A percentile compares a stretch with the other conserved stretches of the same genome.
Evolutionary conservation across 75 land plant species (phyloP).

Genomic region (Larix kaempferi): DNA sequence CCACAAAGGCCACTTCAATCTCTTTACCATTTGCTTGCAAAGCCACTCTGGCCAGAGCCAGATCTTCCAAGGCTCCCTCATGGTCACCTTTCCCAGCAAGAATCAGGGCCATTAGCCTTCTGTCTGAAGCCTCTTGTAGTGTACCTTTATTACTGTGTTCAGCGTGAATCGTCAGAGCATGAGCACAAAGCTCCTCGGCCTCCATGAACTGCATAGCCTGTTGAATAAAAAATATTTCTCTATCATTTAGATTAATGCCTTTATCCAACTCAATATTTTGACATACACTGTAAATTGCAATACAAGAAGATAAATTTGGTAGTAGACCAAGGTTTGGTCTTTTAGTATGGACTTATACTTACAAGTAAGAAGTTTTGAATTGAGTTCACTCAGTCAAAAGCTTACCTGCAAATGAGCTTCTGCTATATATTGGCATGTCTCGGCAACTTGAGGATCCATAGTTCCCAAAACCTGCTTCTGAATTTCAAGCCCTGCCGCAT

Average conservation of each 20-base stretch:
- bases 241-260: not conserved
- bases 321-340: not conserved
- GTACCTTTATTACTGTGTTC: conserved; percentile 22
- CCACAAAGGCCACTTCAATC: conserved; percentile 33
- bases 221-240: not conserved
- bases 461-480: conserved; percentile 36
- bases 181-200: conserved; percentile 36
- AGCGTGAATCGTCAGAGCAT: conserved; percentile 26
- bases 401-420: conserved; percentile 44
- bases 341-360: no score
- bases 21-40: conserved; percentile 12
- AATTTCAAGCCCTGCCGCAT: conserved; percentile 23
- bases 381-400: not conserved
- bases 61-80: conserved; percentile 28
- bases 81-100: conserved; percentile 37
- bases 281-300: not conserved
- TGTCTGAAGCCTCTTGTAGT: conserved; percentile 35
- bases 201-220: conserved; percentile 43
- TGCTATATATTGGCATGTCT: conserved; percentile 37
- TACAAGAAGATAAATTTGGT: not conserved
- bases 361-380: no score
- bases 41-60: conserved; percentile 31
- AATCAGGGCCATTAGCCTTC: conserved; percentile 40
- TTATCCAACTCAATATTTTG: not conserved
- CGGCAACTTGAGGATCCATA: conserved; percentile 33